A percentile compares a stretch with the other conserved stretches of the same genome.
Evolutionary conservation across 108 stramenopile species (phyloP).

Genomic region (Stephanodiscus minutulus): DNA sequence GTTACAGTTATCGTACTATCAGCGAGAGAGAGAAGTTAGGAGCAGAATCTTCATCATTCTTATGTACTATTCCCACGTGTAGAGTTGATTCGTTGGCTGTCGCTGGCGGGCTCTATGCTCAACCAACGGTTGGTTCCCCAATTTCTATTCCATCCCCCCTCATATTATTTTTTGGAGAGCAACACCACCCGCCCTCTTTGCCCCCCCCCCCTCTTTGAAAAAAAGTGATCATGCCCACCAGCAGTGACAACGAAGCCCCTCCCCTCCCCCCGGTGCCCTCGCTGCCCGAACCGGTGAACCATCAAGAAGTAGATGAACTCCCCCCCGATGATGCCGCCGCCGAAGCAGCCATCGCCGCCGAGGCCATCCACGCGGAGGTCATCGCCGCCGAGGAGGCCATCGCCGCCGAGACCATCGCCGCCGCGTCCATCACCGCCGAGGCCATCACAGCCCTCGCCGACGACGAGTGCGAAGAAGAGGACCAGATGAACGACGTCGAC

Average conservation of each 20-base stretch:
- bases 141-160: too few species aligned
- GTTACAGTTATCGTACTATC: too few species aligned
- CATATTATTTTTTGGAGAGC: background rate
- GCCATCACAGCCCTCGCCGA: slow-evolving; percentile 6
- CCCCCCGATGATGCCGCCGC: background rate
- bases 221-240: slow-evolving; percentile 18
- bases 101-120: too few species aligned
- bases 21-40: too few species aligned
- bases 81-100: too few species aligned
- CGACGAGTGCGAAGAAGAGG: slow-evolving; percentile 1
- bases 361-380: slow-evolving; percentile 2
- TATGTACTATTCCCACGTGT: too few species aligned
- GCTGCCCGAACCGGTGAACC: slow-evolving; percentile 1
- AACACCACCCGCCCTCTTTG: background rate
- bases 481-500: background rate
- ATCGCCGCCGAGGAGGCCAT: background rate
- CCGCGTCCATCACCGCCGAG: background rate
- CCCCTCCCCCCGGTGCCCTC: slow-evolving; percentile 4
- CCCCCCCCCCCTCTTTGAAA: background rate
- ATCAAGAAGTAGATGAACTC: background rate
- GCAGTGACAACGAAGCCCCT: background rate
- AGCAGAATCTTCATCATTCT: too few species aligned
- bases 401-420: background rate
- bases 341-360: background rate
- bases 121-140: too few species aligned